Evolutionary conservation across 176 grass and related monocot species (phyloP).

Genomic region (Poa pratensis): DNA sequence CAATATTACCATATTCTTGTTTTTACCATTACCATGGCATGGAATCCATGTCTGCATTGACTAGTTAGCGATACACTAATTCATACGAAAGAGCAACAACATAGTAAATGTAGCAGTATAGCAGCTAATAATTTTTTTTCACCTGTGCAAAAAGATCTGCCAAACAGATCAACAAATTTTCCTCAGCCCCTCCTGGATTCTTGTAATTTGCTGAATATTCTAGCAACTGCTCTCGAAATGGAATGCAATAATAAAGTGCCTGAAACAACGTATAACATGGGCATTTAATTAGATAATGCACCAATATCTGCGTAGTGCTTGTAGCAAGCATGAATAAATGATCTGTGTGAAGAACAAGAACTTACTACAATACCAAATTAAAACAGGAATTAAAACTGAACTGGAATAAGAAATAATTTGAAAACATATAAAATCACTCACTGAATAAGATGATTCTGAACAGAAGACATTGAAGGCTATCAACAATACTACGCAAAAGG

Average conservation of each 20-base stretch:
- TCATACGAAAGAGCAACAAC: slow-evolving; percentile 30
- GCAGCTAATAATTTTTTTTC: slow-evolving; percentile 24
- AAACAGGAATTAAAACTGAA: slow-evolving; percentile 17
- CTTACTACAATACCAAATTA: background rate
- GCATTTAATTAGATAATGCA: background rate
- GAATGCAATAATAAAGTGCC: slow-evolving; percentile 90
- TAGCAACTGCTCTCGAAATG: slow-evolving; percentile 82
- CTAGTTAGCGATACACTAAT: background rate
- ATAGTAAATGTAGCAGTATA: slow-evolving; percentile 19
- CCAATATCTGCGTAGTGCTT: slow-evolving; percentile 13
- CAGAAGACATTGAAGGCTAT: slow-evolving; percentile 17
- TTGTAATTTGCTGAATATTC: slow-evolving; percentile 76
- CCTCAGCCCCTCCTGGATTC: slow-evolving; percentile 63
- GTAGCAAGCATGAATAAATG: slow-evolving; percentile 26
- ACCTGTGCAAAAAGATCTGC: slow-evolving; percentile 98
- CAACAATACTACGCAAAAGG: slow-evolving; percentile 1
- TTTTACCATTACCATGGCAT: background rate
- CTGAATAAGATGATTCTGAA: slow-evolving; percentile 2
- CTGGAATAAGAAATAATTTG: background rate
- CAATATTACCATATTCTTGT: slow-evolving; percentile 11
- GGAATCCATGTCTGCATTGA: background rate
- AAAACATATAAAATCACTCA: slow-evolving; percentile 14
- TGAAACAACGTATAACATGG: slow-evolving; percentile 46
- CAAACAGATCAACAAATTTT: slow-evolving; percentile 86
- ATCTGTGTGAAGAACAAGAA: background rate